Base-by-base conservation (phyloP, 345 rosid genomes). In the Anastatica hierochuntica region DNA sequence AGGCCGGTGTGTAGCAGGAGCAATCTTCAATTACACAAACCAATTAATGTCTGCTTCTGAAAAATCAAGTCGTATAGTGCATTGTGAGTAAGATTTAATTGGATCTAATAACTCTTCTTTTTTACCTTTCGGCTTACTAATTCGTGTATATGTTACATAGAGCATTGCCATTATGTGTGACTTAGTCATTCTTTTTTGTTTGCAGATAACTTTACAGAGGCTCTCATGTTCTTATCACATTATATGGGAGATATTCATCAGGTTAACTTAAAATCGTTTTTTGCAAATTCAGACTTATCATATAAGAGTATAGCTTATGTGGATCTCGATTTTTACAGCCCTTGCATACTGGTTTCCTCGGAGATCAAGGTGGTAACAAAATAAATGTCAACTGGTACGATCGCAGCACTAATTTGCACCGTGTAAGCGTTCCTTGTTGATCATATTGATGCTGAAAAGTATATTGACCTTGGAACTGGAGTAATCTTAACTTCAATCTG, bases 201-300 rank as follows among this genome's bases (percentile, higher is more conserved):
- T 43, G 57, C 76, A 85, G 95, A 77, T 70, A 89, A 85, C 71
- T 66, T 81, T 64, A 81, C 90, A 0, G 90, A 86, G 78, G 90
- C 95, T 1, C 84, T 90, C 15, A 49, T 89, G 89, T 89, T 89
- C 69, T 64, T 85, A 54, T 80, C 94, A 48, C 97, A 89, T 68
- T 83, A 67, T 69, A 63, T 89, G 50, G 95, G 90, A 18, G 97
- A 90, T 68, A 67, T 83, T 38, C 97, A 90, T 68, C 95, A 90
- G 97, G 97, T 13, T n/a, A n/a, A 24, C 27, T 24, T n/a, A n/a
- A n/a, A 24, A 24, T 19, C 30, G n/a, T 43, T 4, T 38, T 55
- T 53, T 26, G 1, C 9, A 57, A 14, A 38, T 38, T 44, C 33
- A 5, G 24, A 21, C 3, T 4, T n/a, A n/a, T n/a, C n/a, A n/a